Conservation (phyloP, 2,329 filamentous ascomycete genomes). For the Tothia fuscella region DNA sequence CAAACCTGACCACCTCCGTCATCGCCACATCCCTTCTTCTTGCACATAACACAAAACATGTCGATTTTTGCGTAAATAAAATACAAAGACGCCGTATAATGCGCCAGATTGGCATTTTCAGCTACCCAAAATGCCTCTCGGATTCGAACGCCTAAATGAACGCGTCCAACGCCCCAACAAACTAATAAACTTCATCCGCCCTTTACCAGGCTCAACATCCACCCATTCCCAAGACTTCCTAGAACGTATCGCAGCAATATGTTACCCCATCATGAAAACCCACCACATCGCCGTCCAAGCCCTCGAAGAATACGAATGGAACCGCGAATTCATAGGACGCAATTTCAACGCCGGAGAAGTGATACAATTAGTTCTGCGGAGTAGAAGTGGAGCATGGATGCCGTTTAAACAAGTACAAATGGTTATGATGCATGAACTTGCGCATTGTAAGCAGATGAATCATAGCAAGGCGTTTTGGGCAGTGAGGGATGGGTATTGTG, state of each 20-base stretch:
- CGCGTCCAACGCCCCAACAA: conserved; percentile 63
- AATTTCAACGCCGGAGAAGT: conserved; percentile 88
- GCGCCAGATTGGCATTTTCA: too few species aligned
- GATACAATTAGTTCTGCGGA: conserved; percentile 70
- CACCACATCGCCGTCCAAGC: conserved; percentile 35
- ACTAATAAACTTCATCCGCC: conserved; percentile 76
- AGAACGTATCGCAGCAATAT: conserved; percentile 49
- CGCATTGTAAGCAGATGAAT: conserved; percentile 88
- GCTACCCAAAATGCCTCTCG: conserved; percentile 60
- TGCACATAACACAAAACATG: too few species aligned
- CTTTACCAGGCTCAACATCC: conserved; percentile 46
- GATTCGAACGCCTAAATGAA: conserved; percentile 68
- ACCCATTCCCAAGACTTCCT: conserved; percentile 24
- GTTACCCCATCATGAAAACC: conserved; percentile 46
- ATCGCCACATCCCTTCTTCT: too few species aligned
- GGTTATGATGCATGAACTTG: conserved; percentile 91
- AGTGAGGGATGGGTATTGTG: conserved; percentile 61
- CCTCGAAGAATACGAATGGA: conserved; percentile 72
- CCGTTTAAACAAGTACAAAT: conserved; percentile 78
- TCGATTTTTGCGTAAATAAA: too few species aligned
- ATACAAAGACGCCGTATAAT: too few species aligned
- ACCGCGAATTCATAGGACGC: conserved; percentile 71
- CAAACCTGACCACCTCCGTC: too few species aligned
- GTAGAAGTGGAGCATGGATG: conserved; percentile 54
- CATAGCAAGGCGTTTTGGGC: conserved; percentile 73